Conservation (phyloP, 768 basidiomycete species). For the Dioszegia crocea region DNA sequence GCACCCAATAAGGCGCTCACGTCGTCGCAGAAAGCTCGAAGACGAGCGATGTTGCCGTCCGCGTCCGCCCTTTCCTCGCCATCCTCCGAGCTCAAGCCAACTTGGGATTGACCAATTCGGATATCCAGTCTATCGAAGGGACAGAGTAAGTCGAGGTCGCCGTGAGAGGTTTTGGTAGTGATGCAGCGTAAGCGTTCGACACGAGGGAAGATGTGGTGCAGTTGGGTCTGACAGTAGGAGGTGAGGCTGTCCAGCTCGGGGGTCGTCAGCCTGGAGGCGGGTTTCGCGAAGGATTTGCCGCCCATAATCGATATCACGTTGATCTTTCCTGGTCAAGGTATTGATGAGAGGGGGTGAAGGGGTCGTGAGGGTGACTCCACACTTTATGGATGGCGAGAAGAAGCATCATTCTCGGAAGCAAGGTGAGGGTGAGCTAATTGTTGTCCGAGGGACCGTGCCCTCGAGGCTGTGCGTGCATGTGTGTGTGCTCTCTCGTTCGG, state of each 20-base stretch:
- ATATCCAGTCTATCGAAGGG: not conserved
- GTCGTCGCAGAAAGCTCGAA: not conserved
- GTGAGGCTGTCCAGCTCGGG: slow-evolving; percentile 5
- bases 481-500: too few relatives aligned
- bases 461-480: too few relatives aligned
- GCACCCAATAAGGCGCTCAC: not conserved
- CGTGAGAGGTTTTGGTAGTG: slow-evolving; percentile 4
- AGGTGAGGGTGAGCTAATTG: too few relatives aligned
- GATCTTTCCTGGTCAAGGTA: too few relatives aligned
- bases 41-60: not conserved
- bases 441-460: too few relatives aligned
- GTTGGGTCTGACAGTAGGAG: not conserved
- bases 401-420: too few relatives aligned
- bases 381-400: too few relatives aligned
- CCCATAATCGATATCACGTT: not conserved
- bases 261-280: slow-evolving; percentile 4
- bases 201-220: not conserved
- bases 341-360: too few relatives aligned
- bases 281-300: slow-evolving; percentile 7
- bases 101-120: not conserved
- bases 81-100: not conserved
- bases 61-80: not conserved
- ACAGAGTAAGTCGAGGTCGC: slow-evolving; percentile 8
- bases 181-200: slow-evolving; percentile 2
- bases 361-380: too few relatives aligned